Evolutionary conservation across 2,329 filamentous ascomycete genomes (phyloP).

Genomic region (Cladophialophora psammophila): DNA sequence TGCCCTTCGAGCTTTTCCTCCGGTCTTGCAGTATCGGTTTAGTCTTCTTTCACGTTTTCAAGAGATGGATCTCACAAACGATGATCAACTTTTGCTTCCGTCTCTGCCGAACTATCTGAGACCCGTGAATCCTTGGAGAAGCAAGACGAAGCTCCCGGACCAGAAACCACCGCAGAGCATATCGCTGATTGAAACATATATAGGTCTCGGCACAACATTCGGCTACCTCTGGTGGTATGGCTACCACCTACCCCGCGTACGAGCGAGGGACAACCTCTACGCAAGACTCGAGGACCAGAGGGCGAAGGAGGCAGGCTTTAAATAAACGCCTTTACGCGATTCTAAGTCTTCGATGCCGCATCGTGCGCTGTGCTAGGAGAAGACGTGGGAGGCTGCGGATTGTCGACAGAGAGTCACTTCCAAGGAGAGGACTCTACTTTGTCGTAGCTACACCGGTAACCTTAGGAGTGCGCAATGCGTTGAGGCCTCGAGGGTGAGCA

Average conservation of each 20-base stretch:
- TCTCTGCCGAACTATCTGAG: not conserved
- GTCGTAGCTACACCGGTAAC: not conserved
- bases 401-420: not conserved
- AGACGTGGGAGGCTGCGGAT: not conserved
- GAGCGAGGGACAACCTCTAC: constrained; percentile 69
- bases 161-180: not conserved
- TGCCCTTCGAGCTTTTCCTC: not conserved
- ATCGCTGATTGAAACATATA: constrained; percentile 8
- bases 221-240: constrained; percentile 75
- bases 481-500: not conserved
- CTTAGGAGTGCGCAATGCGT: not conserved
- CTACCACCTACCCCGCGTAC: constrained; percentile 70
- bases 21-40: not conserved
- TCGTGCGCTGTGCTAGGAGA: constrained; percentile 1
- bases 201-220: constrained; percentile 68
- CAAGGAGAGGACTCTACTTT: not conserved
- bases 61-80: not conserved
- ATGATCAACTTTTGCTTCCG: not conserved
- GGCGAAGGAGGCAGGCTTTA: constrained; percentile 47
- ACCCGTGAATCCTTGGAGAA: not conserved
- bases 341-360: not conserved
- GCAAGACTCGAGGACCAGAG: constrained; percentile 69
- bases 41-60: not conserved
- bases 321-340: constrained; percentile 26
- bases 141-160: not conserved